These are phyloP conservation scores for Debaryomyces psychrophilus DNA, from an alignment of 1,139 yeast species.

Conservation along the genomic window DNA sequence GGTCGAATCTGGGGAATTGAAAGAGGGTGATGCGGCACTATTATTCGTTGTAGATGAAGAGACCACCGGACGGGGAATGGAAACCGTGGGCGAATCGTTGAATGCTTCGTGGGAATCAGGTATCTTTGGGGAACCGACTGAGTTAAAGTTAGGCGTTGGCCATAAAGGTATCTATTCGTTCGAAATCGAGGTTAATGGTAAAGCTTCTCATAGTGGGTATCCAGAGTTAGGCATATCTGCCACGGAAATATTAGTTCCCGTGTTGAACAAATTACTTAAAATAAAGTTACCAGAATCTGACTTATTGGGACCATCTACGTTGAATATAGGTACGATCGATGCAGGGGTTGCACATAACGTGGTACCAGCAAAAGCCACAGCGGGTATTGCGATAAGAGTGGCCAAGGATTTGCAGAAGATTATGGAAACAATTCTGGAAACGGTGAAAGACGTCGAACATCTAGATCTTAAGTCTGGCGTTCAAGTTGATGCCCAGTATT, in stretches of 20 bases:
- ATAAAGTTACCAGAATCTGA: slow-evolving; percentile 54
- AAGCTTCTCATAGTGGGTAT: slow-evolving; percentile 70
- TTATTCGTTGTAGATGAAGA: slow-evolving; percentile 75
- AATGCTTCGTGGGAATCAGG: slow-evolving; percentile 60
- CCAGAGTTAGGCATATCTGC: slow-evolving; percentile 72
- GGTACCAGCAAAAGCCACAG: slow-evolving; percentile 60
- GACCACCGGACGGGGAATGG: slow-evolving; percentile 64
- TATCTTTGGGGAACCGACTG: slow-evolving; percentile 78
- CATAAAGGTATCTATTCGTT: slow-evolving; percentile 61
- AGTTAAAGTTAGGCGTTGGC: slow-evolving; percentile 66
- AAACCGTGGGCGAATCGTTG: slow-evolving; percentile 37
- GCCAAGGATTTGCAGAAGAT: slow-evolving; percentile 50
- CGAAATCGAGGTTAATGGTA: slow-evolving; percentile 52
- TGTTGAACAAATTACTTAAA: slow-evolving; percentile 37
- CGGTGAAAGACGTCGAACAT: slow-evolving; percentile 36
- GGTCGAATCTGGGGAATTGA: slow-evolving; percentile 35
- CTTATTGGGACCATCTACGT: slow-evolving; percentile 61
- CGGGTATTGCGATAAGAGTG: slow-evolving; percentile 55
- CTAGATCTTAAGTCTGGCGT: slow-evolving; percentile 16
- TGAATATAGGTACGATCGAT: slow-evolving; percentile 59
- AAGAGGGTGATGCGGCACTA: slow-evolving; percentile 59
- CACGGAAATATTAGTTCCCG: slow-evolving; percentile 56
- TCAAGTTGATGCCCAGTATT: slow-evolving; percentile 42
- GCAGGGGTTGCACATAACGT: slow-evolving; percentile 70
- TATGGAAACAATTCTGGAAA: slow-evolving; percentile 32